These are phyloP conservation scores for Atkinsonella hypoxylon DNA, from an alignment of 2,329 filamentous ascomycete genomes.

Conservation along the genomic window DNA sequence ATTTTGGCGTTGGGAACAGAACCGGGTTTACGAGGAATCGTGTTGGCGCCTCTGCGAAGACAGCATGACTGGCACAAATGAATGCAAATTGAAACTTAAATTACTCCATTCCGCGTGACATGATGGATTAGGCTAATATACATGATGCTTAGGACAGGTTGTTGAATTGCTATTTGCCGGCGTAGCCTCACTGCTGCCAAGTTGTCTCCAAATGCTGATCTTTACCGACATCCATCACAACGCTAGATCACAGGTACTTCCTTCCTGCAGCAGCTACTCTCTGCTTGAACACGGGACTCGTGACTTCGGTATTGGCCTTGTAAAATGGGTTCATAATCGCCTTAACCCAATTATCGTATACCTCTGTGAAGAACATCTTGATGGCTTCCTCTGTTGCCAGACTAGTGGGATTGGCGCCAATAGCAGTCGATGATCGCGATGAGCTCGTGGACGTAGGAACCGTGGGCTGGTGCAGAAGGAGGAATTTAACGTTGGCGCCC, in stretches of 20 bases:
- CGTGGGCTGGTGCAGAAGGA: conserved; percentile 78
- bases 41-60: conserved; percentile 19
- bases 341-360: conserved; percentile 96
- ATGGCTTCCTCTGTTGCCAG: conserved; percentile 93
- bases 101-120: conserved; percentile 13
- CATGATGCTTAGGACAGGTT: not conserved
- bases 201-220: not conserved
- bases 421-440: conserved; percentile 52
- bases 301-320: conserved; percentile 69
- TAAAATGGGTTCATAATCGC: conserved; percentile 97
- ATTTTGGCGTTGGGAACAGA: conserved; percentile 5
- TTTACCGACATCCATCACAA: not conserved
- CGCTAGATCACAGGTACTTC: conserved; percentile 59
- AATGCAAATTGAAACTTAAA: conserved; percentile 9
- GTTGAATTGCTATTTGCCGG: not conserved
- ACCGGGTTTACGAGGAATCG: conserved; percentile 7
- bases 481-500: conserved; percentile 82
- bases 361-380: conserved; percentile 85
- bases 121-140: not conserved
- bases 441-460: conserved; percentile 27
- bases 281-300: conserved; percentile 73
- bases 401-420: conserved; percentile 73
- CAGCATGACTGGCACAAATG: conserved; percentile 17
- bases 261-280: conserved; percentile 78
- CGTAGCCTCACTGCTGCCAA: not conserved